These are phyloP conservation scores for Cordyceps militaris DNA, from an alignment of 2,329 filamentous ascomycete species.

Conservation along the genomic window DNA sequence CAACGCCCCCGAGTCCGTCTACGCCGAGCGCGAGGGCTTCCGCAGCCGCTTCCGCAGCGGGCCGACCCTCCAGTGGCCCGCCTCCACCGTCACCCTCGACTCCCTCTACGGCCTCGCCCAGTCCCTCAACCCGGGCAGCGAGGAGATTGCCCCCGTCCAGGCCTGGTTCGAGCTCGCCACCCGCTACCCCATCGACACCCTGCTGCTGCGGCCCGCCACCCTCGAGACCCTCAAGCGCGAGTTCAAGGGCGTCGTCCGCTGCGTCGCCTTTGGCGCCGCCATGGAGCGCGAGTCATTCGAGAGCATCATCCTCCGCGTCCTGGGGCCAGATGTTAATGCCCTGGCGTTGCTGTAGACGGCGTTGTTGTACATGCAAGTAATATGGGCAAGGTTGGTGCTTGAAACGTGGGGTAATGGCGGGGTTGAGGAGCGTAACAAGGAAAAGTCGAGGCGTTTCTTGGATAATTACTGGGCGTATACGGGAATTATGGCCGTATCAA, in stretches of 20 bases:
- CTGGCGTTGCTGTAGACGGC: neutral
- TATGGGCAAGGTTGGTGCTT: neutral
- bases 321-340: constrained; percentile 19
- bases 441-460: neutral
- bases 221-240: constrained; percentile 34
- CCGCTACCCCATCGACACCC: constrained; percentile 29
- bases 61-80: constrained; percentile 29
- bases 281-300: constrained; percentile 42
- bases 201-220: constrained; percentile 25
- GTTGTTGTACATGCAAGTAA: no score
- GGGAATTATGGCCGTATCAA: neutral
- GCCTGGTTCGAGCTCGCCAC: constrained; percentile 47
- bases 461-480: constrained; percentile 1
- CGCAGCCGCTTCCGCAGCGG: constrained; percentile 19
- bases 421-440: neutral
- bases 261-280: constrained; percentile 40
- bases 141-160: constrained; percentile 45
- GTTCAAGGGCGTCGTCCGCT: constrained; percentile 37
- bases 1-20: constrained; percentile 30
- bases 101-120: constrained; percentile 38
- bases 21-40: constrained; percentile 21
- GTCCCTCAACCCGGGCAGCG: constrained; percentile 34
- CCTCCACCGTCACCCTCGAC: constrained; percentile 34
- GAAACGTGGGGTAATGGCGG: neutral
- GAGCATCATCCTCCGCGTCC: constrained; percentile 34